Evolutionary conservation across 2,329 filamentous ascomycete species (phyloP), one percentile per base, ranked within the genome.

Genomic region (Diaporthe sp.): DNA sequence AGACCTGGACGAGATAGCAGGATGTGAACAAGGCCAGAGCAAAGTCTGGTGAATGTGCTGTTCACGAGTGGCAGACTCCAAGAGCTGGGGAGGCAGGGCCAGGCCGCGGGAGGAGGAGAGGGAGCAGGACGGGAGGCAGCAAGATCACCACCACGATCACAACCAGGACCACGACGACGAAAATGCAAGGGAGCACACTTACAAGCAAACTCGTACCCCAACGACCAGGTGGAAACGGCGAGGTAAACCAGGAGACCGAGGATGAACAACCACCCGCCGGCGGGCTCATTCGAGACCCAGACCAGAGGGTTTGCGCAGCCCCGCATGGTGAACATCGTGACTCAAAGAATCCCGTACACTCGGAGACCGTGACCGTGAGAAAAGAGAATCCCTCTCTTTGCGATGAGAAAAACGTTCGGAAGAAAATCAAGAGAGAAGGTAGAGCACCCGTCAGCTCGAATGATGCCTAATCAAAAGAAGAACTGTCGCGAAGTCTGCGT

Each of bases 201-300:
- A 74, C 72, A 74, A 17, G 62, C 72, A 74, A 74, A 74, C 72
- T 61, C 53, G 42, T 74, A 74, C 61, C 65, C 51, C 39, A 74
- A 28, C 22, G 72, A 69, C 61, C 65, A 74, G 4, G 72, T 19
- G 15, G 72, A 74, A 62, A 59, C 72, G 53, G 67, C 10, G 72
- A 74, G 72, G 42, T 74, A 74, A 46, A 34, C 28, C 51, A 74
- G 61, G 65, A 74, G 9, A 49, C 72, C 62, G 53, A 61, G 62
- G 51, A 74, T 28, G 62, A 74, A 39, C 49, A 70, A 8, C 62
- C 53, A 69, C 0, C 62, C 74, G 8, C 69, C 69, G 22, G 31
- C 34, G 0, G 65, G 65, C 22, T 55, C 46, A 42, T 55, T 25
- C 6, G n/a, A 3, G 2, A 68, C 8, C 46, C 31, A 55, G 31